Percentiles rank a stretch among this genome's conserved stretches.
phyloP scores from a whole-genome alignment of 371 early-diverging fungal genomes.

The Zychaea mexicana region DNA sequence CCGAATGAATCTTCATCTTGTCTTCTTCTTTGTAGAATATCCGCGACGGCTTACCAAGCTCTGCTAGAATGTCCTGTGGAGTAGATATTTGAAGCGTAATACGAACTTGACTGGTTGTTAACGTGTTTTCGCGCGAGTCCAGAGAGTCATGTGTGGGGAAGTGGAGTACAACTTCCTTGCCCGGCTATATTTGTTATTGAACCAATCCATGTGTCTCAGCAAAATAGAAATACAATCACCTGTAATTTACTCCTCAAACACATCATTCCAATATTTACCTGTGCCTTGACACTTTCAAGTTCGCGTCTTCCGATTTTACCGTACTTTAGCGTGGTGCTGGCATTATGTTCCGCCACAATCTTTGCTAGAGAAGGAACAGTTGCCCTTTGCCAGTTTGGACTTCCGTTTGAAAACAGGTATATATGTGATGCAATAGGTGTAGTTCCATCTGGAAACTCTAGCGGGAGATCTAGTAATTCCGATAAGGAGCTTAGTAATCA shows the following conservation, averaged over 20 bases:
- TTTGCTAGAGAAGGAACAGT: slow-evolving; percentile 46
- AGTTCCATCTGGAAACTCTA: slow-evolving; percentile 77
- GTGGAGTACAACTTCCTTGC: slow-evolving; percentile 32
- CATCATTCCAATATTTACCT: slow-evolving; percentile 35
- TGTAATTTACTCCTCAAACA: no score
- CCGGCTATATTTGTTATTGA: slow-evolving; percentile 35
- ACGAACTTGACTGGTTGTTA: slow-evolving; percentile 28
- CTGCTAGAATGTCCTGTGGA: slow-evolving; percentile 72
- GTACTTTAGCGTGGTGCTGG: slow-evolving; percentile 35
- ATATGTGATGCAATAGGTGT: slow-evolving; percentile 72
- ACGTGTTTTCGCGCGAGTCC: slow-evolving; percentile 8
- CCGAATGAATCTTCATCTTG: slow-evolving; percentile 73
- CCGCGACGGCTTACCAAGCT: slow-evolving; percentile 65
- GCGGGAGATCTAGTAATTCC: slow-evolving; percentile 67
- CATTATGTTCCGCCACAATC: slow-evolving; percentile 43
- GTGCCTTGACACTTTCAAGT: slow-evolving; percentile 52
- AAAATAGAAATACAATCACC: no score
- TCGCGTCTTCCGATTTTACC: slow-evolving; percentile 45
- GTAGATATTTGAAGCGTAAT: slow-evolving; percentile 52
- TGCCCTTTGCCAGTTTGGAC: slow-evolving; percentile 54
- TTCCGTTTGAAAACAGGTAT: slow-evolving; percentile 55
- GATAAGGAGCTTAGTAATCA: no score
- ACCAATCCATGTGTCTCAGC: no score
- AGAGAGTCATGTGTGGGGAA: slow-evolving; percentile 32
- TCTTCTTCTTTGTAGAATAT: slow-evolving; percentile 73